phyloP scores from a whole-genome alignment of 768 basidiomycete genomes.

The Phanerochaete carnosa region DNA sequence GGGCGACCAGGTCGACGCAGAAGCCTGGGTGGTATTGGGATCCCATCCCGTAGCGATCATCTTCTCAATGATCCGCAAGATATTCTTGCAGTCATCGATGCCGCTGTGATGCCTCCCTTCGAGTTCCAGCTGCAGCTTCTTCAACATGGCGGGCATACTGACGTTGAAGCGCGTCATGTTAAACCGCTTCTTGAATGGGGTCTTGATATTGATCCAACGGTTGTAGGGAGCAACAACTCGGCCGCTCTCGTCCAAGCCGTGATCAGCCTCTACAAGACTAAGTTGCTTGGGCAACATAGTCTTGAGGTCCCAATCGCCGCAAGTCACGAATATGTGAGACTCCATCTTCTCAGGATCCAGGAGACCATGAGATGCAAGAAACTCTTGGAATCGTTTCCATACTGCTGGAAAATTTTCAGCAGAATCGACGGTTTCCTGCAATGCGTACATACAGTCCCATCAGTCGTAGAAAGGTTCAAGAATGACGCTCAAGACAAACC shows the following conservation, averaged over 20 bases:
- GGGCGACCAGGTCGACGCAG: not conserved
- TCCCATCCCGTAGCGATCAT: slow-evolving; percentile 25
- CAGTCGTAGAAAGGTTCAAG: not conserved
- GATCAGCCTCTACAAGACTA: slow-evolving; percentile 10
- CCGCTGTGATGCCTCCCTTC: slow-evolving; percentile 29
- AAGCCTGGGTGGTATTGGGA: slow-evolving; percentile 7
- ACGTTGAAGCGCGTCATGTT: slow-evolving; percentile 11
- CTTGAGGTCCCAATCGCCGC: slow-evolving; percentile 29
- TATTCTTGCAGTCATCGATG: slow-evolving; percentile 30
- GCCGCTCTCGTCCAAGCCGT: slow-evolving; percentile 14
- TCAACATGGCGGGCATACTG: slow-evolving; percentile 26
- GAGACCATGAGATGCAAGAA: slow-evolving; percentile 16
- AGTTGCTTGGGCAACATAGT: slow-evolving; percentile 30
- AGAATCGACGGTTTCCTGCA: slow-evolving; percentile 22
- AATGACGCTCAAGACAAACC: slow-evolving; percentile 6
- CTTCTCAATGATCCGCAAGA: slow-evolving; percentile 22
- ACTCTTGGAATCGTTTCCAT: slow-evolving; percentile 25
- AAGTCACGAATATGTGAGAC: slow-evolving; percentile 22
- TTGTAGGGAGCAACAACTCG: slow-evolving; percentile 18
- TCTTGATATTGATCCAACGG: slow-evolving; percentile 28
- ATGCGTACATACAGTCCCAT: not conserved
- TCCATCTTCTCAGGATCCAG: slow-evolving; percentile 14
- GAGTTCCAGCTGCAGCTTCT: slow-evolving; percentile 18
- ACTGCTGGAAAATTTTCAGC: slow-evolving; percentile 24
- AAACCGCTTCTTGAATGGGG: slow-evolving; percentile 17